Evolutionary conservation across 2,329 filamentous ascomycete species (phyloP).

Genomic region (Fusarium bulbicola): DNA sequence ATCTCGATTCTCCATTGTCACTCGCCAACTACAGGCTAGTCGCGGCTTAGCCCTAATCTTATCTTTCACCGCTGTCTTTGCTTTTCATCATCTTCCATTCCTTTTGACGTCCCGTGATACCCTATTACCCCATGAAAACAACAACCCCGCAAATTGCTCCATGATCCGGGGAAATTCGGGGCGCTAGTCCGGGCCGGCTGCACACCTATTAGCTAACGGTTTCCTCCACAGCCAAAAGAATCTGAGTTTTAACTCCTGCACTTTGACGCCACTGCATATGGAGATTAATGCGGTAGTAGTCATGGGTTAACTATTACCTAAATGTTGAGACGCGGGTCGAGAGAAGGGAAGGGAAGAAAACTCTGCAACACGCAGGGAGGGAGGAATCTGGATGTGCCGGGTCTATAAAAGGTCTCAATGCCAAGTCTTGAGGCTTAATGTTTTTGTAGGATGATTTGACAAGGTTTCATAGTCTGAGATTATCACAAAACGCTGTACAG

Average conservation of each 20-base stretch:
- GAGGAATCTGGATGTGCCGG: not conserved
- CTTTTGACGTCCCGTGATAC: not conserved
- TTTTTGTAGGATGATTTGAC: not conserved
- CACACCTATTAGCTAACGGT: slow-evolving; percentile 31
- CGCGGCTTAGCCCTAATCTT: not conserved
- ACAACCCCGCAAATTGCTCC: slow-evolving; percentile 24
- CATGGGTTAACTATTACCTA: slow-evolving; percentile 26
- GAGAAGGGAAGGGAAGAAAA: not conserved
- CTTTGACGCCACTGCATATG: not conserved
- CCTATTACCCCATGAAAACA: slow-evolving; percentile 31
- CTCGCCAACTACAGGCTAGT: not conserved
- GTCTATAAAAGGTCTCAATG: slow-evolving; percentile 8
- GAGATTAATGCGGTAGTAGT: not conserved
- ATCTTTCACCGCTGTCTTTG: not conserved
- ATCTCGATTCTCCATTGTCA: not conserved
- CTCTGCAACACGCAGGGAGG: not conserved
- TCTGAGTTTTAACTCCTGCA: slow-evolving; percentile 5
- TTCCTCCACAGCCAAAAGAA: slow-evolving; percentile 3
- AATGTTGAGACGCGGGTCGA: not conserved
- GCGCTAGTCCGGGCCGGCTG: slow-evolving; percentile 16
- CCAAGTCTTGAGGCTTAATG: not conserved
- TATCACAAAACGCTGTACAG: not conserved
- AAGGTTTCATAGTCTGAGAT: no score
- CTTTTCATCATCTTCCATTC: not conserved
- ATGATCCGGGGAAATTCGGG: slow-evolving; percentile 30